Conservation (phyloP, 2,329 filamentous ascomycete genomes). For the Alternaria gansuensis region DNA sequence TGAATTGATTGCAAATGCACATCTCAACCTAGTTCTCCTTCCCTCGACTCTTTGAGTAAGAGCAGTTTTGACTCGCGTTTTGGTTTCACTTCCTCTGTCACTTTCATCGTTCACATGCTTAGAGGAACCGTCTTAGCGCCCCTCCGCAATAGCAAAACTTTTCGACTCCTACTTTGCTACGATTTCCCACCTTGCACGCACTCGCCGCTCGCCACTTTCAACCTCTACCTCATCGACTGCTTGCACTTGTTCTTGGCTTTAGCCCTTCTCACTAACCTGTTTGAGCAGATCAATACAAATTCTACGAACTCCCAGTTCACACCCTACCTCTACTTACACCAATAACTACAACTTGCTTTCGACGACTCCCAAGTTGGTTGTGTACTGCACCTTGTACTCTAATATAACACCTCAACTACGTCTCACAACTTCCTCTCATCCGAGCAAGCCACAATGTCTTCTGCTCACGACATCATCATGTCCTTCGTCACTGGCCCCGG, state of each 20-base stretch:
- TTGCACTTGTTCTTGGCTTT: not conserved
- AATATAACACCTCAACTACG: not conserved
- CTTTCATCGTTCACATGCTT: not conserved
- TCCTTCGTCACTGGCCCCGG: not conserved
- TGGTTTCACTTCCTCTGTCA: not conserved
- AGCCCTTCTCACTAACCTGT: not conserved
- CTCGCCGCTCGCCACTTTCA: not conserved
- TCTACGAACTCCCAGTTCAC: not conserved
- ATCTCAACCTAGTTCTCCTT: not conserved
- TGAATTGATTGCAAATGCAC: not conserved
- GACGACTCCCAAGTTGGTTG: not conserved
- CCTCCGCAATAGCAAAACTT: constrained; percentile 4
- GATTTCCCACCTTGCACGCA: not conserved
- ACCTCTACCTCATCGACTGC: not conserved
- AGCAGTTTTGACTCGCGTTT: not conserved
- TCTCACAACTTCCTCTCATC: not conserved
- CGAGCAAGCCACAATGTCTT: not conserved
- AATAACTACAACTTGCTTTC: not conserved
- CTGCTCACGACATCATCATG: constrained; percentile 6
- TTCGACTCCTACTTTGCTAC: not conserved
- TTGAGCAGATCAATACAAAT: not conserved
- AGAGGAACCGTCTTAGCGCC: not conserved
- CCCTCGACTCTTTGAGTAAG: not conserved
- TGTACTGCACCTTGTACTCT: not conserved
- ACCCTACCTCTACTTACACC: constrained; percentile 1